Conservation (phyloP, 257 asterid genomes). For the Rhazya stricta region DNA sequence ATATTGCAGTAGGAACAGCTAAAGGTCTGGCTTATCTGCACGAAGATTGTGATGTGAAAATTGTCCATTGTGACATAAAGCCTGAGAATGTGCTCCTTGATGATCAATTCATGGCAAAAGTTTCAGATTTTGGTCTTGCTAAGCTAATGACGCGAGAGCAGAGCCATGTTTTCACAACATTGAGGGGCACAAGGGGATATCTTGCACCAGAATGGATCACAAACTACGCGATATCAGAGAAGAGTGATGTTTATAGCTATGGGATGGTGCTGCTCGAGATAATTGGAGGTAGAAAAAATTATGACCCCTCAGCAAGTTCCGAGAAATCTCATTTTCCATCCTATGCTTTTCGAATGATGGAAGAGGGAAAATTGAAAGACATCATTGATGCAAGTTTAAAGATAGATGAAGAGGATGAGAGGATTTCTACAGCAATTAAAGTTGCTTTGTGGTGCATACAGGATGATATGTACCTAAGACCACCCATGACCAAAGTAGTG, state of each 20-base stretch:
- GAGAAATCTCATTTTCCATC: conserved; percentile 83
- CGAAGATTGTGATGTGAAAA: conserved; percentile 80
- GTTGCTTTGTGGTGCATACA: conserved; percentile 98
- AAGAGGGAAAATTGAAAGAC: conserved; percentile 74
- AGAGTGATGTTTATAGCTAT: conserved; percentile 85
- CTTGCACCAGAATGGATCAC: conserved; percentile 99
- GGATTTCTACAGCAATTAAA: conserved; percentile 53
- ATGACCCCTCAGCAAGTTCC: conserved; percentile 50
- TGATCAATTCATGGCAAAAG: conserved; percentile 64
- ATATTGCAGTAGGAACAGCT: conserved; percentile 78
- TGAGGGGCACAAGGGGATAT: conserved; percentile 90
- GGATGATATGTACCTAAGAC: conserved; percentile 77
- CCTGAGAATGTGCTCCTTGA: conserved; percentile 88
- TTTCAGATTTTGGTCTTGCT: conserved; percentile 83
- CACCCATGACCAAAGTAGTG: conserved; percentile 85
- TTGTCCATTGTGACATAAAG: conserved; percentile 81
- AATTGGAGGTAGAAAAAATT: conserved; percentile 79
- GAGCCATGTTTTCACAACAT: conserved; percentile 73
- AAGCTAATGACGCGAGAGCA: conserved; percentile 88
- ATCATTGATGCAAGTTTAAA: conserved; percentile 53
- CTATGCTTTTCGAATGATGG: conserved; percentile 78
- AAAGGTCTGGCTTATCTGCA: conserved; percentile 85
- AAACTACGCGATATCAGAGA: conserved; percentile 86
- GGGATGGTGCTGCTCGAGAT: conserved; percentile 94
- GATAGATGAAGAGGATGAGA: conserved; percentile 57